Conservation (phyloP, 306 rosid genomes). For the Albizia julibrissin region DNA sequence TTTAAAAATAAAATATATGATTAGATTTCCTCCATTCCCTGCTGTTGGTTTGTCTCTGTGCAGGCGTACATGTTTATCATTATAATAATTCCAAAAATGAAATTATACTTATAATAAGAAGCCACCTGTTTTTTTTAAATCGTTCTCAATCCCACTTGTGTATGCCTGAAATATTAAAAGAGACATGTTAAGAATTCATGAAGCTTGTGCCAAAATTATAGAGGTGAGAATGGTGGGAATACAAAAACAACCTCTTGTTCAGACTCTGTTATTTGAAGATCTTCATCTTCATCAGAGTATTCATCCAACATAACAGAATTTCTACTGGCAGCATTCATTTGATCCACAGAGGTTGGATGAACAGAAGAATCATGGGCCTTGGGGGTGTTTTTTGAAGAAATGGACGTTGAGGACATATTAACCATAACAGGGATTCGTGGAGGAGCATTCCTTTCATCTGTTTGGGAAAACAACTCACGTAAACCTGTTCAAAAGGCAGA, state of each 20-base stretch:
- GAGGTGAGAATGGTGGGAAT: slow-evolving; percentile 3
- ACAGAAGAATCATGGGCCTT: slow-evolving; percentile 62
- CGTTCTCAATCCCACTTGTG: slow-evolving; percentile 56
- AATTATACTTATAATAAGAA: slow-evolving; percentile 27
- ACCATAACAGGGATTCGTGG: slow-evolving; percentile 98
- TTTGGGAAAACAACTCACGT: slow-evolving; percentile 95
- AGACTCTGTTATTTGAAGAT: slow-evolving; percentile 81
- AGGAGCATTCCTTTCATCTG: slow-evolving; percentile 92
- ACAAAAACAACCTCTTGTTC: slow-evolving; percentile 75
- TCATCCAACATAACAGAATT: slow-evolving; percentile 89
- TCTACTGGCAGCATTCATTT: slow-evolving; percentile 63
- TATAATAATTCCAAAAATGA: neutral
- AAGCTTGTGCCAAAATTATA: slow-evolving; percentile 17
- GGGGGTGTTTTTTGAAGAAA: slow-evolving; percentile 67
- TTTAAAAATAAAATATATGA: slow-evolving; percentile 35
- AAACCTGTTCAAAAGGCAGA: slow-evolving; percentile 51
- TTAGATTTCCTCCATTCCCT: slow-evolving; percentile 32
- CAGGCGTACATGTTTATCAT: slow-evolving; percentile 5
- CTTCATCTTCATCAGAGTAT: slow-evolving; percentile 96
- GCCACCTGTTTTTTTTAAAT: slow-evolving; percentile 67
- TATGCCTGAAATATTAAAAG: slow-evolving; percentile 56
- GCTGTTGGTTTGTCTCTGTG: neutral
- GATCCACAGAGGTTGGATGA: slow-evolving; percentile 59
- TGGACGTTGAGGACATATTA: slow-evolving; percentile 90
- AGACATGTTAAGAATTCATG: slow-evolving; percentile 18